Conservation (phyloP, 441 rosid genomes). For the Aquilaria agallochum region DNA sequence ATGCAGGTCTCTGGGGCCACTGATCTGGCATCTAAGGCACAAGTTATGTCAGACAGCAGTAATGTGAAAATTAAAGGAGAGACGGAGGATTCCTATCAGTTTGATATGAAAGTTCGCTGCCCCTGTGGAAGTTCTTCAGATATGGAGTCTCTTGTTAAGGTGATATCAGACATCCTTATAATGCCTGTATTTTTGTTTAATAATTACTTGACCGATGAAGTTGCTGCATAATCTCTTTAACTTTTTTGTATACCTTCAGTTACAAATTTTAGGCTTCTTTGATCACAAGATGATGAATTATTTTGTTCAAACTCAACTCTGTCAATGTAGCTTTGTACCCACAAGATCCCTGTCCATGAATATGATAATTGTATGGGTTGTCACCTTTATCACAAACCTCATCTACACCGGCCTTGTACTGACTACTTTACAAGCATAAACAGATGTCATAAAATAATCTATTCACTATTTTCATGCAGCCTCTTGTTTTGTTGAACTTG, state of each 20-base stretch:
- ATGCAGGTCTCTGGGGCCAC: slow-evolving; percentile 91
- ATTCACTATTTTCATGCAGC: too few species aligned
- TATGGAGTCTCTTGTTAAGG: slow-evolving; percentile 79
- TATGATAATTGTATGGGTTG: too few species aligned
- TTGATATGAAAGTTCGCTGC: slow-evolving; percentile 80
- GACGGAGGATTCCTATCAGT: slow-evolving; percentile 43
- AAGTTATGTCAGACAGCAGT: slow-evolving; percentile 61
- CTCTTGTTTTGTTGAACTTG: too few species aligned
- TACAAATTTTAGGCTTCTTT: neutral
- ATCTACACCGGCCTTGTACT: too few species aligned
- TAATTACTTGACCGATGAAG: neutral
- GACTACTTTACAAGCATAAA: too few species aligned
- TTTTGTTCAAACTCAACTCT: too few species aligned
- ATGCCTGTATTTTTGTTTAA: neutral
- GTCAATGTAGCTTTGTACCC: too few species aligned
- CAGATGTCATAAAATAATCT: too few species aligned
- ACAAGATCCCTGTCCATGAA: too few species aligned
- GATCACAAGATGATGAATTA: too few species aligned
- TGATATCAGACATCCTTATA: slow-evolving; percentile 15
- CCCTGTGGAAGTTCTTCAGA: slow-evolving; percentile 83
- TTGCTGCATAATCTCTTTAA: neutral
- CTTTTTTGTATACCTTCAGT: too few species aligned
- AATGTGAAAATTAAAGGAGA: slow-evolving; percentile 64
- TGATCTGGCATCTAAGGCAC: slow-evolving; percentile 88
- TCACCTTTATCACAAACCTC: too few species aligned